A percentile compares a stretch with the other conserved stretches of the same genome.
Conservation (phyloP, 805 yeast genomes). For the Yarrowia keelungensis region DNA sequence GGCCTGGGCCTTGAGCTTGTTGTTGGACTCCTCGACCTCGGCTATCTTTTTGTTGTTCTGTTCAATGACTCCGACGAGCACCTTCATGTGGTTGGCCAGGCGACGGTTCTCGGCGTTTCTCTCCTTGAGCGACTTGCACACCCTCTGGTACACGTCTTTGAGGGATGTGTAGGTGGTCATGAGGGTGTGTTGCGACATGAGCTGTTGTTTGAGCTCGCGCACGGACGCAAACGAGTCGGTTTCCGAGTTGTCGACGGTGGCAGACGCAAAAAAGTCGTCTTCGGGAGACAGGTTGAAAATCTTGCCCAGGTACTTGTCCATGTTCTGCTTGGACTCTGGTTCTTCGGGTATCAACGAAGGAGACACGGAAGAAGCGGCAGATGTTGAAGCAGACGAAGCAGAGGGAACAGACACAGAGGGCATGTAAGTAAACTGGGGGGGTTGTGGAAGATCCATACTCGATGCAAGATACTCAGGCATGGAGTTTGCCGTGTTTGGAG, state of each 20-base stretch:
- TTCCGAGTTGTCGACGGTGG: slow-evolving; percentile 1
- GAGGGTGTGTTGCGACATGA: slow-evolving; percentile 44
- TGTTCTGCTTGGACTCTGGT: slow-evolving; percentile 20
- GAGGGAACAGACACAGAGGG: background rate
- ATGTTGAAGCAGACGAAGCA: background rate
- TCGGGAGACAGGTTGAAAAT: slow-evolving; percentile 29
- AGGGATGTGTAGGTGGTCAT: slow-evolving; percentile 46
- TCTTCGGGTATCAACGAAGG: background rate
- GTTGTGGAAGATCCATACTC: slow-evolving; percentile 13
- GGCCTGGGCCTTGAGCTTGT: slow-evolving; percentile 3
- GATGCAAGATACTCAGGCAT: slow-evolving; percentile 29
- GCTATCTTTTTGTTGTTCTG: slow-evolving; percentile 28
- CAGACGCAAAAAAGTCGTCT: slow-evolving; percentile 22
- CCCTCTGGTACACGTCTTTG: slow-evolving; percentile 45
- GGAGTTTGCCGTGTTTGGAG: background rate
- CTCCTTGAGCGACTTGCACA: slow-evolving; percentile 42
- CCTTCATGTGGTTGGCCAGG: slow-evolving; percentile 33
- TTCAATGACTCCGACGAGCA: slow-evolving; percentile 27
- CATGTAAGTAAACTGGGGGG: background rate
- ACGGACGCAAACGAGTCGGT: slow-evolving; percentile 34
- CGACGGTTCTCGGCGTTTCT: slow-evolving; percentile 32
- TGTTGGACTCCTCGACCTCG: slow-evolving; percentile 13
- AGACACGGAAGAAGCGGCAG: slow-evolving; percentile 6
- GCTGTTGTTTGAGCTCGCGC: slow-evolving; percentile 43
- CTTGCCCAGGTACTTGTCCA: slow-evolving; percentile 29